Conservation (phyloP, 257 asterid genomes). For the Plectranthus barbatus region DNA sequence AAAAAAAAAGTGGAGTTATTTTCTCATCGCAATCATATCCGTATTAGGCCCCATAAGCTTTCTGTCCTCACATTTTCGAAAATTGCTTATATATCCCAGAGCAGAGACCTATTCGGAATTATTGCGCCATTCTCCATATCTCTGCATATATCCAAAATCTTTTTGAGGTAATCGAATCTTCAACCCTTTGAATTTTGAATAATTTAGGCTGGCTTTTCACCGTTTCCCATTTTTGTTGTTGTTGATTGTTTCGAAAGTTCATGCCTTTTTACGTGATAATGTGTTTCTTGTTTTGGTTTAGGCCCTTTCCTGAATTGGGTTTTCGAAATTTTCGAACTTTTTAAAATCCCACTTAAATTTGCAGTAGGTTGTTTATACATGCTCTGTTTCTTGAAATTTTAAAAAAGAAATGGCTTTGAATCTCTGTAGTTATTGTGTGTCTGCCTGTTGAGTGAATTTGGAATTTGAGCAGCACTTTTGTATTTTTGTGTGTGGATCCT, state of each 20-base stretch:
- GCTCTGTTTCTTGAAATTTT: conserved; percentile 11
- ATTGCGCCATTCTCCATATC: neutral
- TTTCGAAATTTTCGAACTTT: neutral
- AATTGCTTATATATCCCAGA: neutral
- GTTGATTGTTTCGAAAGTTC: neutral
- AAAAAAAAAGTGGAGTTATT: too few relatives aligned
- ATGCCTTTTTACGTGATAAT: neutral
- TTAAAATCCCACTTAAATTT: neutral
- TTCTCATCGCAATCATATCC: conserved; percentile 1
- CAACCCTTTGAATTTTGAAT: neutral
- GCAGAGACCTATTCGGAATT: conserved; percentile 13
- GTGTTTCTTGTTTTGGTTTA: neutral
- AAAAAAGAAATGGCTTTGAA: neutral
- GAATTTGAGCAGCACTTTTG: neutral
- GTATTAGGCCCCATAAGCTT: conserved; percentile 7
- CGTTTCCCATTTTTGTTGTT: too few relatives aligned
- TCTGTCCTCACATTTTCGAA: conserved; percentile 19
- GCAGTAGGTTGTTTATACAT: neutral
- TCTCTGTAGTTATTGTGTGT: neutral
- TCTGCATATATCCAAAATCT: neutral
- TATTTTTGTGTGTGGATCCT: neutral
- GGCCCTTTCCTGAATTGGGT: neutral
- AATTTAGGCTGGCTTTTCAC: neutral
- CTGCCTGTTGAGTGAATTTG: neutral
- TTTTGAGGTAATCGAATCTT: conserved; percentile 23